Conservation (phyloP, 176 grass and related monocot genomes). For the Sorghum bicolor region DNA sequence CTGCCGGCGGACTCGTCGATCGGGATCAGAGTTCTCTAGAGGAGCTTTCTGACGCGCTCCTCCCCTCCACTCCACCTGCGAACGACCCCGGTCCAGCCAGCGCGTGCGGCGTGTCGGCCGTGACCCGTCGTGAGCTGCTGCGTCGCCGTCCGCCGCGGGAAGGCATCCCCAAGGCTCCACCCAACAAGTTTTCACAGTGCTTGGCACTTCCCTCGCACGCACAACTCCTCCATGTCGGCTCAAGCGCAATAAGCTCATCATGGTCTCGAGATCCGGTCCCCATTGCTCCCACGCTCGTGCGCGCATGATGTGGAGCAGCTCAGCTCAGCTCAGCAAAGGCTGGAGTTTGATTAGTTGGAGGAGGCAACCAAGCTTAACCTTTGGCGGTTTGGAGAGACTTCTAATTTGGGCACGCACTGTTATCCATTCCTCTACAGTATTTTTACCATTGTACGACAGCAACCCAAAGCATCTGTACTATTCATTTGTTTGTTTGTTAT, state of each 20-base stretch:
- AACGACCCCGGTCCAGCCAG: not conserved
- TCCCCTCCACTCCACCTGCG: too few species aligned
- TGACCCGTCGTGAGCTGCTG: not conserved
- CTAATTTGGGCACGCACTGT: not conserved
- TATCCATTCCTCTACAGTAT: too few species aligned
- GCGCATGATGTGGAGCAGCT: not conserved
- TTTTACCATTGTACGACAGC: not conserved
- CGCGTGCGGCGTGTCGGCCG: not conserved
- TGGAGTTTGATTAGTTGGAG: conserved; percentile 4
- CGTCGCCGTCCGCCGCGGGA: not conserved
- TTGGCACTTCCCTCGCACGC: not conserved
- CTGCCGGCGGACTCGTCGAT: not conserved
- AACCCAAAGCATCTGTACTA: not conserved
- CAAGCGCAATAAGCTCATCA: too few species aligned
- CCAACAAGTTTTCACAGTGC: not conserved
- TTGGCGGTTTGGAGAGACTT: not conserved
- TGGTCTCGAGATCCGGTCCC: not conserved
- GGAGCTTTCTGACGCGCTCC: too few species aligned
- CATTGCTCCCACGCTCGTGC: not conserved
- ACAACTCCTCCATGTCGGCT: too few species aligned
- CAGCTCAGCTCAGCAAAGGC: not conserved
- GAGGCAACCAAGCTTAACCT: not conserved
- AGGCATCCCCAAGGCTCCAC: not conserved
- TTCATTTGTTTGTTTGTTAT: not conserved
- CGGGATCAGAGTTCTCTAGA: too few species aligned